Base-by-base conservation (phyloP, 2,329 filamentous ascomycete genomes). In the Aschersonia sp. region DNA sequence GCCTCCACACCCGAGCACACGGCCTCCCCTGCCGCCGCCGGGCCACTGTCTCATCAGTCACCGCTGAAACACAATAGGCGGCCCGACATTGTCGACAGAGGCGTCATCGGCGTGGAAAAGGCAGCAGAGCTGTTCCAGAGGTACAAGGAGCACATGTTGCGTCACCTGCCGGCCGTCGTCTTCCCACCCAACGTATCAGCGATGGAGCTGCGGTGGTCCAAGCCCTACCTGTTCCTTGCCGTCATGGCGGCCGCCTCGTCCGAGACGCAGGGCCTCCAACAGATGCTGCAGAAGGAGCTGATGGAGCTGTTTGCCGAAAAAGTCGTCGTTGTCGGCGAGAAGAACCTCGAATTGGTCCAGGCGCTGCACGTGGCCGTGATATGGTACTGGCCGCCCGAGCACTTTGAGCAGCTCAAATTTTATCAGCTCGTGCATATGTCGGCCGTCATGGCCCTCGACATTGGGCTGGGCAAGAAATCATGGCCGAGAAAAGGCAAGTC, bases 401-500 rank as follows among this genome's bases (percentile, higher is more conserved):
- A 85, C 56, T 85, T 85, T 50, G 86, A 94, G 57, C 84, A 92
- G 64, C 78, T 90, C 58, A 92, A 92, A 60, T 94, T 92, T 61
- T 94, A 92, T 65, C 85, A 90, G 66, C 75, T 92, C 54, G 79
- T 87, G 43, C 86, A 94, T 60, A 79, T 87, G 58, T 83, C 85
- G 2, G 82, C 82, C 44, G 76, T 87, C 55, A 86, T 94, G 81
- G 83, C 83, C 30, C 79, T 94, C 47, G 87, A 94, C 55, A 75
- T 94, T 35, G 87, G 87, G 0, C 75, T 94, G 6, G 85, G 82
- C 12, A 75, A 58, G 47, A 59, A 56, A 45, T 6, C 52, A 5
- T 45, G 55, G 12, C 47, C 53, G 29, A 54, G 55, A 2, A 51
- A 55, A 12, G 50, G 55, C 42, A 51, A 46, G 9, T 7, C 40